Evolutionary conservation across 1,284 basidiomycete species (phyloP).

Genomic region (Wolfiporia cocos): DNA sequence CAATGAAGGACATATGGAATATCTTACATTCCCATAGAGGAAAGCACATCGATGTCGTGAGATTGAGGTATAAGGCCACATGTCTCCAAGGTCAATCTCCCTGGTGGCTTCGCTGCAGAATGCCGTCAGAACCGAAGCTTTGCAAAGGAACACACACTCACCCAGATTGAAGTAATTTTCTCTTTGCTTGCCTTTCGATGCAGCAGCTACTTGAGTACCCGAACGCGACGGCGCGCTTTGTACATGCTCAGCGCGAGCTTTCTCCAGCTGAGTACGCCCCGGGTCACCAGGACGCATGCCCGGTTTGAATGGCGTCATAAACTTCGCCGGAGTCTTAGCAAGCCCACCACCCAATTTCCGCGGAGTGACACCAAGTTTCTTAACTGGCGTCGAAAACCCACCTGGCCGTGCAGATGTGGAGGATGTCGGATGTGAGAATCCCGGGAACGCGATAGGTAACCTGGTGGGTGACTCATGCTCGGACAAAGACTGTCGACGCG

Average conservation of each 20-base stretch:
- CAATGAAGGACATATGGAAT: not conserved
- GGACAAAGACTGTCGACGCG: constrained; percentile 8
- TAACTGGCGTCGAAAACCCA: constrained; percentile 27
- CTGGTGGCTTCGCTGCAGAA: constrained; percentile 31
- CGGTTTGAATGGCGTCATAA: constrained; percentile 67
- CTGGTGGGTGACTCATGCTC: constrained; percentile 9
- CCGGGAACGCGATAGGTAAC: too few relatives aligned
- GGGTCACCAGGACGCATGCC: constrained; percentile 51
- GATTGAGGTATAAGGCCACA: constrained; percentile 56
- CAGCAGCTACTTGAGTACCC: too few relatives aligned
- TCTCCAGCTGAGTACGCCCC: constrained; percentile 31
- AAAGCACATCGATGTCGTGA: constrained; percentile 43
- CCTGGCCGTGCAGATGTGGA: constrained; percentile 4
- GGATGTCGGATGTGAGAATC: too few relatives aligned
- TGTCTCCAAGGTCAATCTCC: constrained; percentile 39
- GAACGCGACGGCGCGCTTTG: too few relatives aligned
- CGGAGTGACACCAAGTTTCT: constrained; percentile 30
- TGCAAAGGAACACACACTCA: constrained; percentile 26
- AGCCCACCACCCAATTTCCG: constrained; percentile 13
- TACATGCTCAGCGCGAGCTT: constrained; percentile 8
- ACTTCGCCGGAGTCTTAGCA: constrained; percentile 30
- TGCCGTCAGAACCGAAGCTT: not conserved
- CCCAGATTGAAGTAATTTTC: constrained; percentile 39
- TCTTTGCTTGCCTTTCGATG: constrained; percentile 15
- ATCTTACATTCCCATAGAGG: constrained; percentile 53